Conservation (phyloP, 805 yeast species). For the Teunomyces cretensis region DNA sequence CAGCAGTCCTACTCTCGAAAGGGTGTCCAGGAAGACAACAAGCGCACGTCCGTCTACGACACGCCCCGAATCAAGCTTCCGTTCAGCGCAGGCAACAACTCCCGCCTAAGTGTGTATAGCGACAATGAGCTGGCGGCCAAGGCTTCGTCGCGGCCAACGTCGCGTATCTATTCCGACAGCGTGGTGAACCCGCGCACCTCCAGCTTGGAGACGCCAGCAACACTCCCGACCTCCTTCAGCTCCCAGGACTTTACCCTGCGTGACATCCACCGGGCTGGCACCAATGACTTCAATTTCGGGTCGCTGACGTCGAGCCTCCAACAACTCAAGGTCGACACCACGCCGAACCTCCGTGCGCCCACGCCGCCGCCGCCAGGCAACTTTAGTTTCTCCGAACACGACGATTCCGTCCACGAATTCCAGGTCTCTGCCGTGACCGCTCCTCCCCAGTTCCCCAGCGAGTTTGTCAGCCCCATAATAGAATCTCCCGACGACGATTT, state of each 20-base stretch:
- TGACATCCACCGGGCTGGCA: slow-evolving; percentile 2
- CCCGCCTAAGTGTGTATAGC: slow-evolving; percentile 13
- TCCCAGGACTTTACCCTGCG: slow-evolving; percentile 6
- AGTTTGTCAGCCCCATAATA: slow-evolving; percentile 16
- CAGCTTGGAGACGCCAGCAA: background rate
- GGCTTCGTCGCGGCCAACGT: background rate
- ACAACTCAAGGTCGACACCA: background rate
- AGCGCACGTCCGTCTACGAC: slow-evolving; percentile 23
- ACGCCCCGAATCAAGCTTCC: slow-evolving; percentile 17
- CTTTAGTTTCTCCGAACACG: slow-evolving; percentile 27
- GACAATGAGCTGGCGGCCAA: background rate
- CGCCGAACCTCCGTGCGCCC: background rate
- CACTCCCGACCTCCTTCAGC: slow-evolving; percentile 4
- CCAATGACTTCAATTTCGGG: slow-evolving; percentile 2
- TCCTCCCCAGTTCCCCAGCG: slow-evolving; percentile 6
- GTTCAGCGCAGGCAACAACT: slow-evolving; percentile 3
- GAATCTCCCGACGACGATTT: slow-evolving; percentile 13
- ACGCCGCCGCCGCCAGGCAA: slow-evolving; percentile 3
- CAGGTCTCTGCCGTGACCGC: slow-evolving; percentile 15
- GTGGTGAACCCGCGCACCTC: slow-evolving; percentile 13
- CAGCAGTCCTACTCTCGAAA: slow-evolving; percentile 3
- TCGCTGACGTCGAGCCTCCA: background rate
- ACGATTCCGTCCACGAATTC: slow-evolving; percentile 22
- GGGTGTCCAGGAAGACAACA: slow-evolving; percentile 1
- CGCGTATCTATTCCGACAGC: slow-evolving; percentile 20